phyloP scores from a whole-genome alignment of 2,329 filamentous ascomycete species.

The Cucurbitaria berberidis region DNA sequence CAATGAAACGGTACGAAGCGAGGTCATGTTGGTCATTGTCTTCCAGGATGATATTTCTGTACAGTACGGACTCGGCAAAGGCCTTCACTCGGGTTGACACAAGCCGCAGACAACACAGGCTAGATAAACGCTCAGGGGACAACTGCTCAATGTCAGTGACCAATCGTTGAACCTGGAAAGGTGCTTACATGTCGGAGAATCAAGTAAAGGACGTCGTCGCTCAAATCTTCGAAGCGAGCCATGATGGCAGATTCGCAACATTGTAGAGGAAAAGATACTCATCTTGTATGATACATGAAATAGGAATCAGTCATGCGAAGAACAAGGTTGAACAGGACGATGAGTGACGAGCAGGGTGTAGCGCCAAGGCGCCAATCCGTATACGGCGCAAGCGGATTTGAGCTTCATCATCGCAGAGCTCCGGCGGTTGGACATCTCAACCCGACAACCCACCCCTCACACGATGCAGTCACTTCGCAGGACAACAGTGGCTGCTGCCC shows the following conservation, averaged over 20 bases:
- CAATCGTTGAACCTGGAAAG: neutral
- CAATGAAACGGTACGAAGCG: constrained; percentile 15
- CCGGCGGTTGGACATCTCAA: constrained; percentile 11
- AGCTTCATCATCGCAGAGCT: constrained; percentile 40
- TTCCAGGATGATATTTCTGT: constrained; percentile 11
- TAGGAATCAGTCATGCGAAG: neutral
- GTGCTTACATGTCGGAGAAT: constrained; percentile 20
- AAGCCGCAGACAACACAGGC: constrained; percentile 10
- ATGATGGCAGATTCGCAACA: neutral
- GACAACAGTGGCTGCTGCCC: constrained; percentile 52
- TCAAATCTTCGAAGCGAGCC: constrained; percentile 17
- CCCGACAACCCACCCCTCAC: constrained; percentile 25
- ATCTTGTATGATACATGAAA: neutral
- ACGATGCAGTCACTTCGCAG: constrained; percentile 55
- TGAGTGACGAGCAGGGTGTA: constrained; percentile 15
- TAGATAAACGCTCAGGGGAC: constrained; percentile 6
- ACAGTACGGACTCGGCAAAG: constrained; percentile 20
- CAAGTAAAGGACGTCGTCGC: constrained; percentile 25
- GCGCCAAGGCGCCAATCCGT: constrained; percentile 21
- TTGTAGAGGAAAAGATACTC: neutral
- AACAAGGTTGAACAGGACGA: constrained; percentile 2
- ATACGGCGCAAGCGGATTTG: constrained; percentile 18
- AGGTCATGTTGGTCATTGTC: constrained; percentile 17
- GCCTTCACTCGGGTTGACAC: constrained; percentile 16
- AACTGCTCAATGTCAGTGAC: constrained; percentile 10